Evolutionary conservation across 768 basidiomycete genomes (phyloP).

Genomic region (Cyclocybe cylindracea): DNA sequence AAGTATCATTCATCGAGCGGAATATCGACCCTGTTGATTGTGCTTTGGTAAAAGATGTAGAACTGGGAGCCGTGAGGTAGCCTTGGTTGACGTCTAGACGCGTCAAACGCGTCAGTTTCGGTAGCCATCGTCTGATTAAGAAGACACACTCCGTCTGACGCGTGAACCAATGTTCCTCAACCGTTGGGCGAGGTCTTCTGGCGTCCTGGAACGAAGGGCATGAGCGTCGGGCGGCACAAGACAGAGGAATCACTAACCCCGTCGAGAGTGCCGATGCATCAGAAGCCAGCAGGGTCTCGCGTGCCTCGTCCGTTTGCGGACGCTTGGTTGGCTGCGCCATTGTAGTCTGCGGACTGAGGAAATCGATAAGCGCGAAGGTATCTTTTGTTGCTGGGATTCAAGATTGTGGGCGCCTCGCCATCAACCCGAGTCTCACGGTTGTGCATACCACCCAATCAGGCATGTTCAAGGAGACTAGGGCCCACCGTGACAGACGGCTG

Average conservation of each 20-base stretch:
- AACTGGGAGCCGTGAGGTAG: conserved; percentile 38
- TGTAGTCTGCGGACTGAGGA: not conserved
- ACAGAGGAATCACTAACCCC: conserved; percentile 6
- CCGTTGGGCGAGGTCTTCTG: conserved; percentile 51
- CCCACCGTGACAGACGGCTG: no score
- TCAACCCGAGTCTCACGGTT: no score
- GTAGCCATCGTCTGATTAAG: conserved; percentile 3
- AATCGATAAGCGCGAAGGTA: no score
- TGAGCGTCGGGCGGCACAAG: not conserved
- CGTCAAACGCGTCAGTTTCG: conserved; percentile 20
- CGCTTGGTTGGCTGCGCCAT: conserved; percentile 27
- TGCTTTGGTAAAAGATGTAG: conserved; percentile 40
- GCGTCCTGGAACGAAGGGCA: conserved; percentile 29
- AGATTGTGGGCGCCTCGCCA: no score
- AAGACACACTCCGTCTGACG: conserved; percentile 55
- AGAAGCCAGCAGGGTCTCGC: conserved; percentile 5
- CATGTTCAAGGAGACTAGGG: no score
- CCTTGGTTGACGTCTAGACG: conserved; percentile 62
- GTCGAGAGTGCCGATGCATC: conserved; percentile 8
- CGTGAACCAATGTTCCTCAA: conserved; percentile 61
- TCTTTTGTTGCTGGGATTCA: no score
- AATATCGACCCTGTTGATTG: conserved; percentile 46
- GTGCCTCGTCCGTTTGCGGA: conserved; percentile 23
- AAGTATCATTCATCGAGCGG: conserved; percentile 56
- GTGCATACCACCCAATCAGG: no score